Conservation (phyloP, 768 basidiomycete species). For the Russula sp. region DNA sequence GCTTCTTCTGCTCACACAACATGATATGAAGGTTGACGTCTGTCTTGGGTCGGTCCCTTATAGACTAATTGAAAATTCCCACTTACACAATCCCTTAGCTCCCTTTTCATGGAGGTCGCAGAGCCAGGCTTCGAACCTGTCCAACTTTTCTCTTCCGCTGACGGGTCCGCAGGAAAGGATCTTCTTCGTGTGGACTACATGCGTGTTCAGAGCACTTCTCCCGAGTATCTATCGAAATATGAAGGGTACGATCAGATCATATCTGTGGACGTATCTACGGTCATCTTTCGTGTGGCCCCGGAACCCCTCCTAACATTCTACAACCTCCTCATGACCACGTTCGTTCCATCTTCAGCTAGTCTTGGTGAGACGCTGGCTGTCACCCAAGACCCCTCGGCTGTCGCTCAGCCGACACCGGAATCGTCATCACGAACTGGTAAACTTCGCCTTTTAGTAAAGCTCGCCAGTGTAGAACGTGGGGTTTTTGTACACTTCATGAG, state of each 20-base stretch:
- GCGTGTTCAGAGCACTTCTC: constrained; percentile 78
- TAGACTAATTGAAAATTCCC: constrained; percentile 14
- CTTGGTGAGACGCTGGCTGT: constrained; percentile 14
- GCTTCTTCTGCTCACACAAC: constrained; percentile 70
- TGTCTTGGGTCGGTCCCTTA: constrained; percentile 57
- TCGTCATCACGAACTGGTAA: constrained; percentile 40
- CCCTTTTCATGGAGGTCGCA: constrained; percentile 71
- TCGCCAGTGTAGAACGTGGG: constrained; percentile 80
- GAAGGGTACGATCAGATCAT: constrained; percentile 88
- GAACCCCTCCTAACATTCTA: constrained; percentile 89
- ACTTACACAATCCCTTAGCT: constrained; percentile 42
- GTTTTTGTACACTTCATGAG: constrained; percentile 13
- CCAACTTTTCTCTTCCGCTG: constrained; percentile 62
- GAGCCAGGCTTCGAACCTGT: constrained; percentile 54
- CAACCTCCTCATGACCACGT: constrained; percentile 97
- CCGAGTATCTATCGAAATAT: constrained; percentile 74
- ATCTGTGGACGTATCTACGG: constrained; percentile 83
- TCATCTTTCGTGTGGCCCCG: constrained; percentile 84
- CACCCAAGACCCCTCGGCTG: neutral
- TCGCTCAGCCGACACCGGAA: constrained; percentile 6
- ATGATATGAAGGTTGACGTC: constrained; percentile 83
- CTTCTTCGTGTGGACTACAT: constrained; percentile 77
- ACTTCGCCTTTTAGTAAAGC: constrained; percentile 76
- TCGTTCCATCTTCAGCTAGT: constrained; percentile 54
- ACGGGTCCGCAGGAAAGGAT: constrained; percentile 49